Base-by-base conservation (phyloP, 192 early-diverging fungal genomes). In the Spizellomyces punctatus region DNA sequence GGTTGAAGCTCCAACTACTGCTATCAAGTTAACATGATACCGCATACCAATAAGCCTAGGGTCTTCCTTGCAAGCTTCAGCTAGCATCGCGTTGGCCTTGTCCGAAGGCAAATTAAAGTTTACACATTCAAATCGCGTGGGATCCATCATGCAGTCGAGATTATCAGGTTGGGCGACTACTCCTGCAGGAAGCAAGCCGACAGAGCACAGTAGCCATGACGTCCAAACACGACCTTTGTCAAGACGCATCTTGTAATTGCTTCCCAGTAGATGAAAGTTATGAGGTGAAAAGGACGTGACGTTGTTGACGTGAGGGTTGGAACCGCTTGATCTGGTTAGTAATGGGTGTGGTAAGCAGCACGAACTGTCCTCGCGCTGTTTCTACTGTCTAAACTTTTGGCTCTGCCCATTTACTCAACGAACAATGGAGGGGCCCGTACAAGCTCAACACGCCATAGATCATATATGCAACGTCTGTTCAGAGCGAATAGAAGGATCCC, bases 401-500 rank as follows among this genome's bases (percentile, higher is more conserved):
- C 50, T 54, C 50, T 54, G 50, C 14, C 17, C 50, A n/a, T 2
- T 12, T 19, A 2, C 50, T 54, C 14, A 19, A 12, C 14, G 50
- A 52, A 54, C 17, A 12, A n/a, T 19, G 50, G 17, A 19, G 50
- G 17, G 50, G 4, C 12, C 14, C 50, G 12, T 19, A 12, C 50
- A 19, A 54, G 17, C 12, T n/a, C 50, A 54, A 54, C 50, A 54
- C 27, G 27, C 50, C 54, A 58, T 43, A 57, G 48, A 56, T 19
- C 50, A n/a, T 17, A 54, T 47, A 10, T 68, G 77, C 67, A 17
- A 50, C 17, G 64, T 65, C 58, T 69, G 76, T 42, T 56, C 10
- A 14, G 76, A 78, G 48, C 52, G 63, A 17, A 66, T 76, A 47
- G 41, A 41, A 27, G 69, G 75, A n/a, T 44, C 67, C 6, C 64